Base-by-base conservation (phyloP, 73 alveolate genomes). In the Paraurostyla sp. region DNA sequence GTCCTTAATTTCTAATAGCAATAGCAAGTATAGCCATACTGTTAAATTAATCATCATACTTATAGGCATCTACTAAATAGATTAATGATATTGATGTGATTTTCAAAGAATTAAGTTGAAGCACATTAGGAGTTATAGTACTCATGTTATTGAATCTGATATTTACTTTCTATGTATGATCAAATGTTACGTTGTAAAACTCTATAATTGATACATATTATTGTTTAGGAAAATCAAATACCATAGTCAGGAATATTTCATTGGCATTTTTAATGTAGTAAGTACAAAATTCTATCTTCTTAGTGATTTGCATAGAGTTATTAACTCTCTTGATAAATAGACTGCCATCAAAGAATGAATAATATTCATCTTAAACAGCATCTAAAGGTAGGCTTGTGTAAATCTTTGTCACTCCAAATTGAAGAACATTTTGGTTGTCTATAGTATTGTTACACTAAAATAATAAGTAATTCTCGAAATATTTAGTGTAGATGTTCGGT, bases 171-270 rank as follows among this genome's bases (percentile, higher is more conserved):
- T 15, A 2, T 7, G 82, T 6, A 9, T 23, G 35, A 22, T 65
- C 41, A 65, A 65, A 65, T 7, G 82, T 65, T 42, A 65, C 58
- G 41, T 65, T 65, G 58, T 65, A 36, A 38, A 65, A 65, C 58
- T 65, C 56, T 2, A 65, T 65, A 20, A 36, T 65, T 36, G 82
- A 65, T 6, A 36, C 25, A 7, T 18, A 38, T 1, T 3, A 9
- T 40, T 65, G 60, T 38, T 65, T 40, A 15, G 82, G 82, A 38
- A 65, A 38, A 23, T 65, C 82, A 65, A 65, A 65, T 2, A 40
- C 82, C 13, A 65, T 18, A 36, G 56, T 33, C 9, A 65, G 4
- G 42, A 18, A 40, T 1, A 65, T 38, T 1, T 22, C 25, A 65
- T 65, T 6, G 27, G 4, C 33, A 40, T 32, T 16, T 13, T 16